These are phyloP conservation scores for Nakazawaea ishiwadae DNA, from an alignment of 805 yeast genomes.

Conservation along the genomic window DNA sequence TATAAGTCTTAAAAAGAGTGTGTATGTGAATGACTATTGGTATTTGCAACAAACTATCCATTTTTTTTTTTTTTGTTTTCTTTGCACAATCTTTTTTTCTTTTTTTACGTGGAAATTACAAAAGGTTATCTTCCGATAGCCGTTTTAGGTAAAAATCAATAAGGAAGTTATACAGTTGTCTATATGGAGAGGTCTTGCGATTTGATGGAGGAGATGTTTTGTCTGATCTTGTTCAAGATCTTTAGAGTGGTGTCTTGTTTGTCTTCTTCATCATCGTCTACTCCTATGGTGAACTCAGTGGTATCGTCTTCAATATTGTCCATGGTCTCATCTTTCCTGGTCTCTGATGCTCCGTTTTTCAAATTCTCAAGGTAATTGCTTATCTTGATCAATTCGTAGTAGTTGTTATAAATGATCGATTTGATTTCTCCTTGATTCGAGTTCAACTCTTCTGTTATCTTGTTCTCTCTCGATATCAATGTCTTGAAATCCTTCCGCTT, in stretches of 20 bases:
- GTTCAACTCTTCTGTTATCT: conserved; percentile 40
- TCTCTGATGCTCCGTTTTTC: conserved; percentile 19
- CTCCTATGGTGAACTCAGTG: conserved; percentile 13
- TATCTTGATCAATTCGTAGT: conserved; percentile 66
- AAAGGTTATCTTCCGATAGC: too few relatives aligned
- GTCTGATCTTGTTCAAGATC: conserved; percentile 21
- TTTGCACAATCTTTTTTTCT: too few relatives aligned
- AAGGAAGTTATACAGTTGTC: too few relatives aligned
- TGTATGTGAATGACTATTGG: neutral
- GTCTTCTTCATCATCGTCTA: conserved; percentile 13
- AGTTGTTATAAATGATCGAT: conserved; percentile 69
- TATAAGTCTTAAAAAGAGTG: neutral
- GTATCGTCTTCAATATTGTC: conserved; percentile 9
- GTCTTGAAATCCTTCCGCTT: conserved; percentile 24
- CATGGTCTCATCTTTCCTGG: too few relatives aligned
- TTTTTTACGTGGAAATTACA: too few relatives aligned
- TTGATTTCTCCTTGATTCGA: conserved; percentile 58
- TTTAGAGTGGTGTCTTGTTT: conserved; percentile 18
- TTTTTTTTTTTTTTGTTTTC: too few relatives aligned
- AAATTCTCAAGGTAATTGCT: conserved; percentile 47
- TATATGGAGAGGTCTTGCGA: conserved; percentile 12
- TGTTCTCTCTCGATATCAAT: conserved; percentile 32
- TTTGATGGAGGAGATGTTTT: conserved; percentile 17
- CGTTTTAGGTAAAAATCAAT: too few relatives aligned
- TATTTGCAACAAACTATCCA: too few relatives aligned